Percentiles rank a stretch among this genome's conserved stretches.
Conservation (phyloP, 2,329 filamentous ascomycete species). For the Fusarium tuaranense region DNA sequence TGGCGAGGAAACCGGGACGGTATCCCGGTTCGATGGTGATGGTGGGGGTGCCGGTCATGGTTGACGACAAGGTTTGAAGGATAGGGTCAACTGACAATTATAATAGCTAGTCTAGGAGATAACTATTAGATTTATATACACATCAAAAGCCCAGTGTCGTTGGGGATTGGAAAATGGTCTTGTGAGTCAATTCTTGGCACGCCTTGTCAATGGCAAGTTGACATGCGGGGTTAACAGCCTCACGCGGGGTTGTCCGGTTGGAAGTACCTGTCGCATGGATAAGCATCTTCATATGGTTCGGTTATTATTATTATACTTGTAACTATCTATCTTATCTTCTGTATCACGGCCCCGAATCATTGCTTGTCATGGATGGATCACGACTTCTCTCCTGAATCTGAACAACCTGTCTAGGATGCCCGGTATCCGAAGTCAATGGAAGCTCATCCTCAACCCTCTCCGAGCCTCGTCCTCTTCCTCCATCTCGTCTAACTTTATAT, state of each 20-base stretch:
- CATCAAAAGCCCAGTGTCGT: neutral
- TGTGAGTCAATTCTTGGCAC: neutral
- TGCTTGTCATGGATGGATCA: slow-evolving; percentile 18
- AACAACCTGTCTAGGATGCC: slow-evolving; percentile 33
- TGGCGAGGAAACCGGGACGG: slow-evolving; percentile 26
- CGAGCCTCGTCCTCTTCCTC: neutral
- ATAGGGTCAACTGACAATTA: neutral
- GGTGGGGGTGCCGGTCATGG: neutral
- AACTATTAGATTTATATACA: neutral
- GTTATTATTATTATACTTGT: neutral
- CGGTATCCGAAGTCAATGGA: slow-evolving; percentile 36
- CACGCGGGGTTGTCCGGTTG: neutral
- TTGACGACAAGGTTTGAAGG: neutral
- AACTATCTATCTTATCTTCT: neutral
- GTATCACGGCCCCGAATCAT: neutral
- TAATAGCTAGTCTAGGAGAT: rapidly evolving
- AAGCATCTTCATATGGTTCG: neutral
- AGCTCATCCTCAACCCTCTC: slow-evolving; percentile 30
- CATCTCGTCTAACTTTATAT: slow-evolving; percentile 10
- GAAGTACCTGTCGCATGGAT: neutral
- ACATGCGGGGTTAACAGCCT: neutral
- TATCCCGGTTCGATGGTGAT: slow-evolving; percentile 25
- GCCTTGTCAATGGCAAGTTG: neutral
- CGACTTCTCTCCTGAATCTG: slow-evolving; percentile 21
- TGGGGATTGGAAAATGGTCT: neutral